Evolutionary conservation across 2,329 filamentous ascomycete genomes (phyloP).

Genomic region (Pyrenophora tritici-repentis): DNA sequence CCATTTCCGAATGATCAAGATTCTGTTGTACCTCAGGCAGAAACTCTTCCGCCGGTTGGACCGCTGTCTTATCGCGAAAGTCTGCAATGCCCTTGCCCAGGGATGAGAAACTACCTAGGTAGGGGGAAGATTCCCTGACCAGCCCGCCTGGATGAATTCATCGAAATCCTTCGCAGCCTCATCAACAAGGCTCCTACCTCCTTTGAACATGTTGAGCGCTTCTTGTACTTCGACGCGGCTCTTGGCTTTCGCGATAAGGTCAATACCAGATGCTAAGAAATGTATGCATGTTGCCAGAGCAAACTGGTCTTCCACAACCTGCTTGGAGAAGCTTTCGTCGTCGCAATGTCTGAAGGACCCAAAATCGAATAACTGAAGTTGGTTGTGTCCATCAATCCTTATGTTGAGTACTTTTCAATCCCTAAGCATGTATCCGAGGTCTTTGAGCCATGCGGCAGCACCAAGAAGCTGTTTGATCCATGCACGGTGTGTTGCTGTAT

Average conservation of each 20-base stretch:
- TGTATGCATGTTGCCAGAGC: slow-evolving; percentile 13
- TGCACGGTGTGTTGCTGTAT: slow-evolving; percentile 4
- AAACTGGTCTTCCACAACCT: slow-evolving; percentile 13
- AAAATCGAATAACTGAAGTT: slow-evolving; percentile 14
- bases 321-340: slow-evolving; percentile 14
- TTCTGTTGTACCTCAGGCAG: background rate
- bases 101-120: slow-evolving; percentile 11
- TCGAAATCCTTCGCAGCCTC: slow-evolving; percentile 10
- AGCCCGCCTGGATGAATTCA: slow-evolving; percentile 15
- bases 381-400: slow-evolving; percentile 6
- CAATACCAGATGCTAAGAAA: slow-evolving; percentile 8
- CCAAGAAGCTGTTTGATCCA: slow-evolving; percentile 14
- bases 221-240: slow-evolving; percentile 9
- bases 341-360: slow-evolving; percentile 9
- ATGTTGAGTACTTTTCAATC: too few species aligned
- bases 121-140: slow-evolving; percentile 8
- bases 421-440: slow-evolving; percentile 13
- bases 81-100: slow-evolving; percentile 9
- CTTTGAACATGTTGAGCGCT: slow-evolving; percentile 11
- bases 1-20: slow-evolving; percentile 5
- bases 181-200: slow-evolving; percentile 11
- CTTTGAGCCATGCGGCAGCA: slow-evolving; percentile 8
- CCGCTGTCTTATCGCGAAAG: slow-evolving; percentile 3
- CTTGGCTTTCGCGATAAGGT: slow-evolving; percentile 13
- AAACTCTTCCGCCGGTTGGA: background rate